Base-by-base conservation (phyloP, 768 basidiomycete genomes). In the Lentinula guzmanii region DNA sequence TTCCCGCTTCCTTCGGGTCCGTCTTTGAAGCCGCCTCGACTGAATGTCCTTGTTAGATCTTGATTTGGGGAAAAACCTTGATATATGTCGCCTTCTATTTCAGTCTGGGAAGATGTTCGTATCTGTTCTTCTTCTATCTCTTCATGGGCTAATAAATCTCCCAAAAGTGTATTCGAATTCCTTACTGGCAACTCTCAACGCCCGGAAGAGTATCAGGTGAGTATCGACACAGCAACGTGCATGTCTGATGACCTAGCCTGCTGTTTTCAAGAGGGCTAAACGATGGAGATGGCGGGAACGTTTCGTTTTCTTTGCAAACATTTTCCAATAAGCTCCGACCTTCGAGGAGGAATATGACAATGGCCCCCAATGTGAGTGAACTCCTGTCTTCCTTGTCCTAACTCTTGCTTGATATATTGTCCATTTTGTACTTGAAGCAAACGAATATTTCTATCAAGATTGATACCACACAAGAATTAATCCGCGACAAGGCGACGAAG, bases 361-460 rank as follows among this genome's bases (percentile, higher is more conserved):
- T 50, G 72, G 67, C 59, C 70, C 24, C 52, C 73, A 62, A 70
- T 67, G 73, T 76, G 63, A 57, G 66, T 66, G 37, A 9, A 11
- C 13, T 55, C 18, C 39, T 10, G 28, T 31, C 41, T 28, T 18
- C 4, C 6, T 8, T 42, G 10, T 33, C 42, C 11, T 10, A 3
- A 10, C 3, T 21, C 33, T 5, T 34, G 24, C 16, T n/a, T 37
- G 9, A 16, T 8, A 37, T 21, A 18, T n/a, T 21, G 8, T 5
- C 13, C 1, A 1, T 34, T 33, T 61, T 60, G 43, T 5, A 58
- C 42, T 54, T 61, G 37, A 57, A 80, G 64, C 77, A 77, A 50
- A 77, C 79, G 54, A 81, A 81, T 63, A 83, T 86, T 64, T 82
- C 85, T 37, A 86, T 87, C 72, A 83, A 84, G 71, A 82, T 87